These are phyloP conservation scores for Clathrospora elynae DNA, from an alignment of 2,329 filamentous ascomycete genomes.

Conservation along the genomic window DNA sequence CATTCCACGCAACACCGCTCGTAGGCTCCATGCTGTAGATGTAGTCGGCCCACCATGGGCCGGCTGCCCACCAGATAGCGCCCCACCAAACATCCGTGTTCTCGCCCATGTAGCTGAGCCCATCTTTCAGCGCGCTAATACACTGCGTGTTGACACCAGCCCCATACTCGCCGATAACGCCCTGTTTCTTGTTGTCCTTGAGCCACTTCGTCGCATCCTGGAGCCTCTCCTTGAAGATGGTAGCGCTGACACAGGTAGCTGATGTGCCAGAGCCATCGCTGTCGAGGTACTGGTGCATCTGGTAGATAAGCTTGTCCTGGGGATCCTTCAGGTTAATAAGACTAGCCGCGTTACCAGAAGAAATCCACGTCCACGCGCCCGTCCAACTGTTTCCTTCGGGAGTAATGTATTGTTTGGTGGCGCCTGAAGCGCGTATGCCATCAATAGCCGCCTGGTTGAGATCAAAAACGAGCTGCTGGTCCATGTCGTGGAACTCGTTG, in stretches of 20 bases:
- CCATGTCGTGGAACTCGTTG: slow-evolving; percentile 56
- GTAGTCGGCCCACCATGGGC: slow-evolving; percentile 58
- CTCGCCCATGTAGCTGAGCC: slow-evolving; percentile 55
- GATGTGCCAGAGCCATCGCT: slow-evolving; percentile 60
- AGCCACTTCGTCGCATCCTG: slow-evolving; percentile 60
- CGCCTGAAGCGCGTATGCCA: slow-evolving; percentile 53
- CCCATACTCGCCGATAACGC: slow-evolving; percentile 61
- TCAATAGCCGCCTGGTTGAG: slow-evolving; percentile 56
- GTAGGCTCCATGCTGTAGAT: slow-evolving; percentile 59
- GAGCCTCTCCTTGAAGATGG: slow-evolving; percentile 61
- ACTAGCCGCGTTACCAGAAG: slow-evolving; percentile 52
- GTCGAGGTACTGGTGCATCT: slow-evolving; percentile 69
- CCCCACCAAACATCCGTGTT: slow-evolving; percentile 62
- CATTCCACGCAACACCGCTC: slow-evolving; percentile 50
- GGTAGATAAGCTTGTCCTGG: slow-evolving; percentile 60
- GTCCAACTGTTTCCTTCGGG: slow-evolving; percentile 61
- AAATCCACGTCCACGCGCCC: slow-evolving; percentile 57
- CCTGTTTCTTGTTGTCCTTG: slow-evolving; percentile 58
- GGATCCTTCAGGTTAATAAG: slow-evolving; percentile 59
- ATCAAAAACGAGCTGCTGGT: slow-evolving; percentile 51
- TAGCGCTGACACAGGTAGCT: slow-evolving; percentile 56
- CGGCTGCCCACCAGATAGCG: slow-evolving; percentile 61
- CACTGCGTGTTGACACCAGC: slow-evolving; percentile 59
- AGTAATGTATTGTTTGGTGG: slow-evolving; percentile 62
- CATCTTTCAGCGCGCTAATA: slow-evolving; percentile 56